phyloP scores from a whole-genome alignment of 2,329 filamentous ascomycete genomes.

The Fusarium sarcochroum region DNA sequence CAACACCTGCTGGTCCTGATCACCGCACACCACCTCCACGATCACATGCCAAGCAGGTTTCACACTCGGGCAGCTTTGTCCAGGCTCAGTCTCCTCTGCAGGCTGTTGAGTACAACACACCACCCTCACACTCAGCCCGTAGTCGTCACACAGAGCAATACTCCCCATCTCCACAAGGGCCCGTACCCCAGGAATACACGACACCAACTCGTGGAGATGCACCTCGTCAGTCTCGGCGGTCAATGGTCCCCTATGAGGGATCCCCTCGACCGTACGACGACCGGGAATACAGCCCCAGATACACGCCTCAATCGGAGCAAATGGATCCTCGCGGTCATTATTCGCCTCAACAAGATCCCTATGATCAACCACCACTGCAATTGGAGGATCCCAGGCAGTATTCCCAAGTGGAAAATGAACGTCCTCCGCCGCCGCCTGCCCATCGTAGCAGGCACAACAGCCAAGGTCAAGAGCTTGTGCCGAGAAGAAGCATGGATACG shows the following conservation, averaged over 20 bases:
- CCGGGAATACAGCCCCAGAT: constrained; percentile 54
- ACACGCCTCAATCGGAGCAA: constrained; percentile 54
- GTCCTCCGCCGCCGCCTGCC: constrained; percentile 69
- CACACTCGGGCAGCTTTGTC: constrained; percentile 57
- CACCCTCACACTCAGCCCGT: constrained; percentile 54
- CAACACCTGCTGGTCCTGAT: constrained; percentile 55
- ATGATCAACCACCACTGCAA: constrained; percentile 47
- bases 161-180: constrained; percentile 52
- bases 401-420: constrained; percentile 58
- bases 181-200: constrained; percentile 36
- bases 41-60: constrained; percentile 58
- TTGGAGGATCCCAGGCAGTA: constrained; percentile 53
- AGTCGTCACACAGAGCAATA: constrained; percentile 56
- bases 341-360: constrained; percentile 52
- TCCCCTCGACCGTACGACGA: constrained; percentile 56
- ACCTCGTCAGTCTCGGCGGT: constrained; percentile 52
- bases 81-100: constrained; percentile 68
- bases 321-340: constrained; percentile 56
- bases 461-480: constrained; percentile 58
- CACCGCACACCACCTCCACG: constrained; percentile 65
- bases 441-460: constrained; percentile 65
- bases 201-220: constrained; percentile 43
- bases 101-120: constrained; percentile 64
- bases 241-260: constrained; percentile 55
- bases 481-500: constrained; percentile 59